A percentile compares a stretch with the other conserved stretches of the same genome.
These are phyloP conservation scores for Phyllosticta paracitricarpa DNA, from an alignment of 2,329 filamentous ascomycete genomes.

Conservation along the genomic window DNA sequence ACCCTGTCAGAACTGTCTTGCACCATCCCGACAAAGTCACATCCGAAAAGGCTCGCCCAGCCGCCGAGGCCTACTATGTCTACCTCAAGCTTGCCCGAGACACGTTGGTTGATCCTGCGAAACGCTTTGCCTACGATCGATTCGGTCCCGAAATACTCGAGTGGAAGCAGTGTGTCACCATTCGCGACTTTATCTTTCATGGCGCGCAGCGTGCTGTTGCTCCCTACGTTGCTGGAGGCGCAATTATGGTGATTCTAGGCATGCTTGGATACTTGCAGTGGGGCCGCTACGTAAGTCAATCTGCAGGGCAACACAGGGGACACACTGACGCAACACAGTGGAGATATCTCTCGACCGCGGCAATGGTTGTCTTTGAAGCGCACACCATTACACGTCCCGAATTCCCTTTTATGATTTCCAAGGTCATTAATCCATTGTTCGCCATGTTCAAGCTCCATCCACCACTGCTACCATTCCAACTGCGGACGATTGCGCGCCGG, in stretches of 20 bases:
- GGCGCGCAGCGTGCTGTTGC: slow-evolving; percentile 53
- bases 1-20: slow-evolving; percentile 35
- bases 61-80: slow-evolving; percentile 55
- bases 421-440: slow-evolving; percentile 39
- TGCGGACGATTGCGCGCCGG: slow-evolving; percentile 65
- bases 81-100: slow-evolving; percentile 77
- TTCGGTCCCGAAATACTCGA: slow-evolving; percentile 64
- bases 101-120: slow-evolving; percentile 64
- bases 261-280: slow-evolving; percentile 58
- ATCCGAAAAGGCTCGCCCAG: slow-evolving; percentile 27
- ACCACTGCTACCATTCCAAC: slow-evolving; percentile 76
- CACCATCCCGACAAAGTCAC: slow-evolving; percentile 77
- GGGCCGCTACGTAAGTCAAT: slow-evolving; percentile 41
- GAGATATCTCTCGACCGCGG: slow-evolving; percentile 42
- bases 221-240: slow-evolving; percentile 51
- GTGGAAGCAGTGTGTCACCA: slow-evolving; percentile 57
- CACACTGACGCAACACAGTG: slow-evolving; percentile 21
- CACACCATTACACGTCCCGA: slow-evolving; percentile 45
- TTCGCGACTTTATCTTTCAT: slow-evolving; percentile 61
- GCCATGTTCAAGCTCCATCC: slow-evolving; percentile 36
- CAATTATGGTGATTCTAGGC: slow-evolving; percentile 51
- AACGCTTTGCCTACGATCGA: slow-evolving; percentile 79
- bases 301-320: neutral
- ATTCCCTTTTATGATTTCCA: slow-evolving; percentile 33
- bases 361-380: slow-evolving; percentile 48